These are phyloP conservation scores for Phytophthora pisi DNA, from an alignment of 352 stramenopile species.

Conservation along the genomic window DNA sequence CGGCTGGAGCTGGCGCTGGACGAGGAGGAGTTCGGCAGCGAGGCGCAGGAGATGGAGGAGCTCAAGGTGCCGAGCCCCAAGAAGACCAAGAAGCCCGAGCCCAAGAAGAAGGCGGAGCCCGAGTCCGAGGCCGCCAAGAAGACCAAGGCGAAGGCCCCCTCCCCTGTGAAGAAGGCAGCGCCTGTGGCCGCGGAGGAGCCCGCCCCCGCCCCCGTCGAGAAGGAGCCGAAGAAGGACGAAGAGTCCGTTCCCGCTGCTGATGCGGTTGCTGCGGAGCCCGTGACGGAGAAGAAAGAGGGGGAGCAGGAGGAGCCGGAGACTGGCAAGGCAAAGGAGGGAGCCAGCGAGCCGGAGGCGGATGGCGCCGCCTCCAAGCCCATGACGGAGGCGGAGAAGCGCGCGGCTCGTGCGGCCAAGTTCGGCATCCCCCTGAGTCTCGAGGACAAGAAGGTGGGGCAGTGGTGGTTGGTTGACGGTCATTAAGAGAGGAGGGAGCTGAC, in stretches of 20 bases:
- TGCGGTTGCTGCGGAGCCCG: constrained; percentile 10
- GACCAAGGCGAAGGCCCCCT: constrained; percentile 11
- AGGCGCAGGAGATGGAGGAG: constrained; percentile 72
- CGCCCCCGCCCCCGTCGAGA: constrained; percentile 19
- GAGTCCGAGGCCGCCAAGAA: constrained; percentile 30
- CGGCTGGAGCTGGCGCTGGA: constrained; percentile 87
- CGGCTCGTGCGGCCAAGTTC: constrained; percentile 80
- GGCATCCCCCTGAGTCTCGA: constrained; percentile 72
- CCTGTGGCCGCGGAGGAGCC: constrained; percentile 4
- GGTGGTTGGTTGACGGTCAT: background rate
- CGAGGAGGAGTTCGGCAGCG: constrained; percentile 86
- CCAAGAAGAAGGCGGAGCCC: constrained; percentile 29
- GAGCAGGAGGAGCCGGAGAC: constrained; percentile 12
- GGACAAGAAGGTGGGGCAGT: constrained; percentile 68
- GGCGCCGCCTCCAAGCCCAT: constrained; percentile 29
- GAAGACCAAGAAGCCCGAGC: constrained; percentile 39
- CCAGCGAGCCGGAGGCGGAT: constrained; percentile 16
- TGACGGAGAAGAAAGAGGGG: constrained; percentile 15
- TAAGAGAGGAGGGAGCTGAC: background rate
- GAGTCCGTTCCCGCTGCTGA: constrained; percentile 5
- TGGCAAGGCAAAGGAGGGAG: constrained; percentile 15
- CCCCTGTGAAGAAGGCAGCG: constrained; percentile 30
- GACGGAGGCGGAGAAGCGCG: constrained; percentile 84
- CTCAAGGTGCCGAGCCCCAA: constrained; percentile 53
- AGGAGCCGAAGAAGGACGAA: constrained; percentile 14